A percentile compares a stretch with the other conserved stretches of the same genome.
Evolutionary conservation across 1,139 yeast species (phyloP).

Genomic region (Eremothecium sinecaudum): DNA sequence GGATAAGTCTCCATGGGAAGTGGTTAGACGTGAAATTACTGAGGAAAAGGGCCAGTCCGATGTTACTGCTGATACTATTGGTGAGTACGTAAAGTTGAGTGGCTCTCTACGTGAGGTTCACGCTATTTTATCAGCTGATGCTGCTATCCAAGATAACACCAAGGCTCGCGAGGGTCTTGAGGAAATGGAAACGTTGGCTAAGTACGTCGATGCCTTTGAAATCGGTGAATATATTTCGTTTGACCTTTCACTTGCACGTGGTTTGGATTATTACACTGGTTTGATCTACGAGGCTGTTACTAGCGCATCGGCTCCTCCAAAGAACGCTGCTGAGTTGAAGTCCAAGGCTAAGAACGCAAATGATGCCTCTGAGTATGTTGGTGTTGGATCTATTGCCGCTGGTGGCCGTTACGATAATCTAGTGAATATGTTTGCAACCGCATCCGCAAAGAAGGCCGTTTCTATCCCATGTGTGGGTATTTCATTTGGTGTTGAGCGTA

Average conservation of each 20-base stretch:
- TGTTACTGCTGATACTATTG: conserved; percentile 86
- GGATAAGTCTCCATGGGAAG: conserved; percentile 93
- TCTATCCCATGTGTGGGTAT: conserved; percentile 96
- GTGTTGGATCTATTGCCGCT: conserved; percentile 96
- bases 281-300: conserved; percentile 94
- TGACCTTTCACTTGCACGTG: conserved; percentile 92
- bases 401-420: conserved; percentile 97
- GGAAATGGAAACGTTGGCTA: conserved; percentile 68
- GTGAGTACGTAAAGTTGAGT: conserved; percentile 76
- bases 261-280: conserved; percentile 95
- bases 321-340: conserved; percentile 58
- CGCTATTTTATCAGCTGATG: conserved; percentile 46
- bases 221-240: conserved; percentile 60
- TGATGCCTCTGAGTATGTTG: conserved; percentile 93
- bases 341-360: conserved; percentile 40
- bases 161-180: conserved; percentile 71
- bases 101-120: conserved; percentile 70
- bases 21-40: conserved; percentile 81
- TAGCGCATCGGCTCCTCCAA: conserved; percentile 88
- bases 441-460: conserved; percentile 63
- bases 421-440: conserved; percentile 88
- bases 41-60: conserved; percentile 84
- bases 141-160: conserved; percentile 49
- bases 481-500: conserved; percentile 92
- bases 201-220: conserved; percentile 72